Percentiles rank a stretch among this genome's conserved stretches.
Evolutionary conservation across 2,329 filamentous ascomycete genomes (phyloP).

Genomic region (Exserohilum rostratum): DNA sequence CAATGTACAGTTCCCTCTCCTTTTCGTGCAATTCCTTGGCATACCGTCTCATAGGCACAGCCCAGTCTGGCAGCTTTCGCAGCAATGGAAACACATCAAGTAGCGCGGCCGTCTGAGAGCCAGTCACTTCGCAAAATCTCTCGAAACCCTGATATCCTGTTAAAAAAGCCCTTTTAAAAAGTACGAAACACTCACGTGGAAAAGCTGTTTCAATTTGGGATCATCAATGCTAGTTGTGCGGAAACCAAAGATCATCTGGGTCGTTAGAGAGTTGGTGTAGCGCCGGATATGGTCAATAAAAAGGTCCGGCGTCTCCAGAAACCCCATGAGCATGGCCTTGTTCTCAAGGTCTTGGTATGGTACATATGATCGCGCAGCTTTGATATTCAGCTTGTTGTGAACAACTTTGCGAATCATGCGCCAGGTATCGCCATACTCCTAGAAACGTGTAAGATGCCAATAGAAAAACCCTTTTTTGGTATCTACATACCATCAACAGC

Average conservation of each 20-base stretch:
- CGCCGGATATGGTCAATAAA: constrained; percentile 55
- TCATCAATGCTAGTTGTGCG: constrained; percentile 23
- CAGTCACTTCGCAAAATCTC: constrained; percentile 52
- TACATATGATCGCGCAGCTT: constrained; percentile 35
- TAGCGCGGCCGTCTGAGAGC: constrained; percentile 51
- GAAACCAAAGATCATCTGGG: constrained; percentile 59
- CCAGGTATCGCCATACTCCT: constrained; percentile 26
- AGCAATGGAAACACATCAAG: constrained; percentile 57
- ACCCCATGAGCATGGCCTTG: constrained; percentile 59
- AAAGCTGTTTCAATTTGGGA: constrained; percentile 25
- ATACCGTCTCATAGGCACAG: constrained; percentile 45
- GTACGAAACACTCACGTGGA: constrained; percentile 1
- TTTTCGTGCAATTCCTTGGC: constrained; percentile 52
- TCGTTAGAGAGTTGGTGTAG: constrained; percentile 58
- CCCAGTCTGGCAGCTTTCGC: constrained; percentile 43
- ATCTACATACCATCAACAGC: constrained; percentile 19
- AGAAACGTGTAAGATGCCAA: not conserved
- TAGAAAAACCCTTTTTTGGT: not conserved
- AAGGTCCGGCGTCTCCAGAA: constrained; percentile 53
- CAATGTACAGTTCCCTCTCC: constrained; percentile 47
- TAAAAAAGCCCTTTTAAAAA: constrained; percentile 28
- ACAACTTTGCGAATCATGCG: constrained; percentile 27
- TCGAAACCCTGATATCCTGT: constrained; percentile 47
- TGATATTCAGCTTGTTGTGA: constrained; percentile 29
- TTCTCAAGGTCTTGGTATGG: constrained; percentile 64